Base-by-base conservation (phyloP, 2,329 filamentous ascomycete species). In the Pseudocercospora cruenta region DNA sequence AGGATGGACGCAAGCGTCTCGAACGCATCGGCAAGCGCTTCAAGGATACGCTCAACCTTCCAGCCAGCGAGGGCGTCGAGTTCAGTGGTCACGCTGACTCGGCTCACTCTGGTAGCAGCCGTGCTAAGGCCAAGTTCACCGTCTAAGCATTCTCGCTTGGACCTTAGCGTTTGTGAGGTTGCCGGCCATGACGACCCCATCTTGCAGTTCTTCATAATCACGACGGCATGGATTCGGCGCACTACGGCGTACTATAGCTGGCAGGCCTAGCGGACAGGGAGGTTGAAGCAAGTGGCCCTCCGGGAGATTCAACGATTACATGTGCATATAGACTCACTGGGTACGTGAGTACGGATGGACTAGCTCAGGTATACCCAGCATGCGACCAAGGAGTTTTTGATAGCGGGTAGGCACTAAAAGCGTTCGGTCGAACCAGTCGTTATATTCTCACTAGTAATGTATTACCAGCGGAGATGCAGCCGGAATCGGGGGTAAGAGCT, bases 51-150 rank as follows among this genome's bases (percentile, higher is more conserved):
- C 85, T 99, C 63, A 89, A 91, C 79, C 84, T 99, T 67, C 90
- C 91, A 67, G 81, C 89, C 63, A 85, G 83, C 67, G 95, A 98
- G 79, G 80, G 84, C 68, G 88, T 99, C 66, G 96, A 99, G 82
- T 99, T 98, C 83, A 96, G 93, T 21, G 95, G 95, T 67, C 95
- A 99, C 83, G 96, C 93, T 19, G 96, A 99, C 74, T 92, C 91
- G 73, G 94, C 95, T 43, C 91, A 96, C 79, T 89, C 91, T 67
- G 95, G 95, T 72, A 97, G 94, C 82, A 97, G 93, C 67, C 90
- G 96, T 75, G 95, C 95, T 64, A 98, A 96, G 86, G 92, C 95
- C 75, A 99, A 97, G 86, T 92, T 93, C 81, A 85, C 86, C 59
- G 93, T 93, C 76, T 97, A 55, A 90, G 71, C 68, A 63, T 21